Base-by-base conservation (phyloP, 108 stramenopile genomes). In the Skeletonema grethae region DNA sequence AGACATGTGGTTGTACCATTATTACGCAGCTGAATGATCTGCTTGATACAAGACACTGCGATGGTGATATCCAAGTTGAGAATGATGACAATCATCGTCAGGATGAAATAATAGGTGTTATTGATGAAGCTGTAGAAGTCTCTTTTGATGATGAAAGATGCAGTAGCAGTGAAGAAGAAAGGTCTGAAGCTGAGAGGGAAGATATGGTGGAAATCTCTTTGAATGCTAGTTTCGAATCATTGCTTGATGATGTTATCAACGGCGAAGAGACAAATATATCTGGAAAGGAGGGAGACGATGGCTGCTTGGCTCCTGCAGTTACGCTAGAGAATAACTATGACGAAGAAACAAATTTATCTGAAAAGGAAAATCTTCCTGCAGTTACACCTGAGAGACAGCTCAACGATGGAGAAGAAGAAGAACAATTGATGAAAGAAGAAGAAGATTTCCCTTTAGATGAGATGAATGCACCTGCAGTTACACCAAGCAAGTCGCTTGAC, bases 61-160 rank as follows among this genome's bases (percentile, higher is more conserved):
- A 53, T 53, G 63, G 50, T 9, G 63, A 64, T 64, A 7, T 48
- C 8, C 24, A 67, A 59, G 57, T 25, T 60, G 67, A 58, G 6
- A 7, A 29, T 3, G 7, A 67, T 20, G 57, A 59, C 4, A 58
- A 60, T 60, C 16, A 59, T 13, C 9, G 25, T 25, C 29, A 60
- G 13, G 28, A 60, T 60, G 67, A 58, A 12, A 32, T 48, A 4
- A 12, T n/a, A n/a, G 16, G 16, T n/a, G 46, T 4, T 5, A 4
- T 4, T 5, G 0, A 38, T 38, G 36, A 48, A 18, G 16, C 46
- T 7, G 3, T 48, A 5, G 46, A 48, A 48, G 16, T 18, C n/a
- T 16, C 16, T 4, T 0, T 18, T 18, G 16, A 48, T 48, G 18
- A 18, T 48, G 46, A 48, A 2, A 48, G 16, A 48, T 48, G 16